Conservation (phyloP, 495 filamentous ascomycete species). For the Cercophora newfieldiana region DNA sequence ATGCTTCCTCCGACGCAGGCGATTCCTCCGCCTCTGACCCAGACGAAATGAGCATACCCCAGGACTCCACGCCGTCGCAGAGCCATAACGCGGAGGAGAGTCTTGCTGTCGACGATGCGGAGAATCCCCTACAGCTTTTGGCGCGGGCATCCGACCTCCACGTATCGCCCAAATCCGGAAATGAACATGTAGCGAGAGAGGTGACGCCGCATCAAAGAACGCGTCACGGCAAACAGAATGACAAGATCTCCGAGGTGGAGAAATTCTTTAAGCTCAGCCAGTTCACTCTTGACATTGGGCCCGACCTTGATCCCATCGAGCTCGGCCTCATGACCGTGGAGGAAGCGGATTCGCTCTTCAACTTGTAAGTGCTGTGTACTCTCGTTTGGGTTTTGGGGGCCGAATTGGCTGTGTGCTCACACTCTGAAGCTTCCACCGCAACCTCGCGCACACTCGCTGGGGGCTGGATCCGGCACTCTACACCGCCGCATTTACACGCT, state of each 20-base stretch:
- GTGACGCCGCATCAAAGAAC: constrained; percentile 26
- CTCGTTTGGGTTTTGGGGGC: not conserved
- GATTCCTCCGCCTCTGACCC: constrained; percentile 35
- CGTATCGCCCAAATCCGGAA: constrained; percentile 47
- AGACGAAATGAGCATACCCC: constrained; percentile 33
- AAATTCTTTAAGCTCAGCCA: constrained; percentile 63
- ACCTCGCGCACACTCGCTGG: constrained; percentile 73
- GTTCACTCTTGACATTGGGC: constrained; percentile 60
- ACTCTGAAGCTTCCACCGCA: constrained; percentile 60
- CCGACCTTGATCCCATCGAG: constrained; percentile 66
- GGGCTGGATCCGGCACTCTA: constrained; percentile 67
- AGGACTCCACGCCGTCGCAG: constrained; percentile 34
- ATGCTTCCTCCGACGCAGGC: constrained; percentile 34
- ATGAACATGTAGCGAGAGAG: constrained; percentile 20
- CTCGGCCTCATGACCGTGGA: constrained; percentile 61
- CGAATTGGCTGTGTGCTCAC: not conserved
- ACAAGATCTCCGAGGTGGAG: constrained; percentile 37
- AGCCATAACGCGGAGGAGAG: constrained; percentile 36
- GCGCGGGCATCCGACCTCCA: constrained; percentile 70
- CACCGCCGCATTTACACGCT: constrained; percentile 61
- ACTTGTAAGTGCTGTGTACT: constrained; percentile 50
- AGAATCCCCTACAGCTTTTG: constrained; percentile 70
- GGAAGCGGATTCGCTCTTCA: constrained; percentile 63
- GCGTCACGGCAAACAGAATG: constrained; percentile 29
- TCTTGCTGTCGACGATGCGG: constrained; percentile 67